Conservation (phyloP, 148 eudicot species). For the Rhododendron mucronatum region DNA sequence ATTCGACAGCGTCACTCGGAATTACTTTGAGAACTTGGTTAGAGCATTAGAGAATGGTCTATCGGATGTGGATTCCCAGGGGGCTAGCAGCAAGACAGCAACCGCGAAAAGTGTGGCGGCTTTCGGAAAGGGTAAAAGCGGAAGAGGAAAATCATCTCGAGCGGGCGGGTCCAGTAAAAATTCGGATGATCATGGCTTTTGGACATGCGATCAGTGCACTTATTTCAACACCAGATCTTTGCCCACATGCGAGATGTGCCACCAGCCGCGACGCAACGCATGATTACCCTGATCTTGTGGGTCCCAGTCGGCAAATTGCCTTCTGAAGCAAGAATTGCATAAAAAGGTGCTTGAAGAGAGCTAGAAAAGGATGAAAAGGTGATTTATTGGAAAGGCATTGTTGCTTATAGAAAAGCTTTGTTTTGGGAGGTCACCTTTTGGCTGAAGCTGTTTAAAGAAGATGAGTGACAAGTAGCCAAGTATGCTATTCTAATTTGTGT, state of each 20-base stretch:
- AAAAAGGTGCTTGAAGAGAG: not conserved
- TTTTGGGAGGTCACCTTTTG: not conserved
- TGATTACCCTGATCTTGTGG: not conserved
- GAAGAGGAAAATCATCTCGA: conserved; percentile 42
- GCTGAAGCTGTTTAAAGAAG: not conserved
- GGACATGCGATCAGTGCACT: conserved; percentile 48
- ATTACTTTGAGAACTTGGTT: conserved; percentile 80
- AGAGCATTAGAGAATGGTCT: conserved; percentile 80
- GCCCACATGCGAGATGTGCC: conserved; percentile 18
- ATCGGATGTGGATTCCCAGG: conserved; percentile 56
- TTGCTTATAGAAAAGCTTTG: not conserved
- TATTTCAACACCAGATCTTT: conserved; percentile 10
- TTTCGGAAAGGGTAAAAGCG: conserved; percentile 36
- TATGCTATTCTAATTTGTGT: not conserved
- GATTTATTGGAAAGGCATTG: not conserved
- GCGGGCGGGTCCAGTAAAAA: conserved; percentile 31
- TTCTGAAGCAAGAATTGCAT: not conserved
- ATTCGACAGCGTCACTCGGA: conserved; percentile 56
- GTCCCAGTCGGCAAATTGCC: not conserved
- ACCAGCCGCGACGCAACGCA: conserved; percentile 7
- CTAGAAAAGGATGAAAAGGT: not conserved
- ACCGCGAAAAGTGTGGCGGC: conserved; percentile 35
- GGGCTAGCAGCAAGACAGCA: conserved; percentile 33
- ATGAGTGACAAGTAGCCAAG: not conserved
- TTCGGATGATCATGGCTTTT: conserved; percentile 34